Evolutionary conservation across 2,329 filamentous ascomycete genomes (phyloP).

Genomic region (Fusarium redolens): DNA sequence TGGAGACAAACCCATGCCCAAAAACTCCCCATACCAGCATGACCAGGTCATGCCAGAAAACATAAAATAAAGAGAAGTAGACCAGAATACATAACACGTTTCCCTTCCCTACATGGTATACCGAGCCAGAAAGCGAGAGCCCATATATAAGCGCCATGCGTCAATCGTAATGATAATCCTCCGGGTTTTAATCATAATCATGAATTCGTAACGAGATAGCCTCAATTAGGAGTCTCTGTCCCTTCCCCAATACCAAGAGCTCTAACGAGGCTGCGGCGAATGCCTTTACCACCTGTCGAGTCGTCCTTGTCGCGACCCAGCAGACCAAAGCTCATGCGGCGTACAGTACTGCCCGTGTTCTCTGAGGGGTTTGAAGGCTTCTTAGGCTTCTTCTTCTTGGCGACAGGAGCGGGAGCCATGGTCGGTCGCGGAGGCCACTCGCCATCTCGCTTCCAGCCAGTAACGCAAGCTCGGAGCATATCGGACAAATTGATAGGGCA

Average conservation of each 20-base stretch:
- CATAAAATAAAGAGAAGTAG: conserved; percentile 7
- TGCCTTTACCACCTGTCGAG: conserved; percentile 52
- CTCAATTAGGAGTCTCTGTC: conserved; percentile 31
- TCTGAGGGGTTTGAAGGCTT: conserved; percentile 37
- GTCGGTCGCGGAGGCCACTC: conserved; percentile 81
- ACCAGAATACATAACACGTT: conserved; percentile 4
- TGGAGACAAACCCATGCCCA: conserved; percentile 8
- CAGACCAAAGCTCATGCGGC: conserved; percentile 62
- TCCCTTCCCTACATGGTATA: conserved; percentile 14
- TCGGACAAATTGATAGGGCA: conserved; percentile 90
- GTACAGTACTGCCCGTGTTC: conserved; percentile 46
- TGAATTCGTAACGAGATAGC: conserved; percentile 23
- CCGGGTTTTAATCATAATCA: conserved; percentile 32
- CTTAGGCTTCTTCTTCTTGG: conserved; percentile 55
- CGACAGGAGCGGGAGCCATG: conserved; percentile 52
- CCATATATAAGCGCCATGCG: conserved; percentile 33
- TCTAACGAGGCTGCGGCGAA: conserved; percentile 60
- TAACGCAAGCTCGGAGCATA: conserved; percentile 82
- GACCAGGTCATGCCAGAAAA: background rate
- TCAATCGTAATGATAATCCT: conserved; percentile 23
- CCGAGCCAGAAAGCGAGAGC: conserved; percentile 9
- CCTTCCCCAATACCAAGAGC: conserved; percentile 56
- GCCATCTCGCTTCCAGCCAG: conserved; percentile 92
- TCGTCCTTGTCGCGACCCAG: conserved; percentile 56
- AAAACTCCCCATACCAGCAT: conserved; percentile 25